phyloP scores from a whole-genome alignment of 2,329 filamentous ascomycete species.

The Diaporthe sp. region DNA sequence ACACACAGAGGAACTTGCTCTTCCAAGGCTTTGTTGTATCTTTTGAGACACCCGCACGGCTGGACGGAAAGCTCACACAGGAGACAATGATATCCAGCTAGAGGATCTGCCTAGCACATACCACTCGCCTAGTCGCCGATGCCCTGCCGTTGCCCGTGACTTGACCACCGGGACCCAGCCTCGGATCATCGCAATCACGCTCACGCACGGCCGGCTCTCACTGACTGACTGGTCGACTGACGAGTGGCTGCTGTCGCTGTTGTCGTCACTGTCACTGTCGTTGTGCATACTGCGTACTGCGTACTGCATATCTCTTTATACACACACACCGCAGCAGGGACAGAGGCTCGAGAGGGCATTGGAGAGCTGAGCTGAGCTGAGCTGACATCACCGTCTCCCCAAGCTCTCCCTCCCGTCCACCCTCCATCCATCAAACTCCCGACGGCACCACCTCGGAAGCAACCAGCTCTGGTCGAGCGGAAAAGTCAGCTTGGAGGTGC shows the following conservation, averaged over 20 bases:
- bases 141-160: slow-evolving; percentile 6
- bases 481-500: slow-evolving; percentile 30
- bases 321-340: neutral
- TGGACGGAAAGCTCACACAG: slow-evolving; percentile 7
- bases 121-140: neutral
- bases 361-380: slow-evolving; percentile 9
- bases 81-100: slow-evolving; percentile 21
- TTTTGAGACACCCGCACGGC: slow-evolving; percentile 14
- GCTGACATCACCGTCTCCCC: slow-evolving; percentile 25
- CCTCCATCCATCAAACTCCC: slow-evolving; percentile 3
- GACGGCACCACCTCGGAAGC: slow-evolving; percentile 29
- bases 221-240: neutral
- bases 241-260: neutral
- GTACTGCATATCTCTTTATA: slow-evolving; percentile 9
- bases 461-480: slow-evolving; percentile 21
- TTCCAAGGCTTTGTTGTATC: neutral
- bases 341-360: neutral
- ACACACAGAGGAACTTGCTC: neutral
- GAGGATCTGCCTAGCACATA: slow-evolving; percentile 19
- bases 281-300: slow-evolving; percentile 3
- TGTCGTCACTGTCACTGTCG: neutral
- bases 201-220: neutral
- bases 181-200: slow-evolving; percentile 20
- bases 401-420: neutral
- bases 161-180: slow-evolving; percentile 20